Base-by-base conservation (phyloP, 345 rosid genomes). In the Nephelium lappaceum region DNA sequence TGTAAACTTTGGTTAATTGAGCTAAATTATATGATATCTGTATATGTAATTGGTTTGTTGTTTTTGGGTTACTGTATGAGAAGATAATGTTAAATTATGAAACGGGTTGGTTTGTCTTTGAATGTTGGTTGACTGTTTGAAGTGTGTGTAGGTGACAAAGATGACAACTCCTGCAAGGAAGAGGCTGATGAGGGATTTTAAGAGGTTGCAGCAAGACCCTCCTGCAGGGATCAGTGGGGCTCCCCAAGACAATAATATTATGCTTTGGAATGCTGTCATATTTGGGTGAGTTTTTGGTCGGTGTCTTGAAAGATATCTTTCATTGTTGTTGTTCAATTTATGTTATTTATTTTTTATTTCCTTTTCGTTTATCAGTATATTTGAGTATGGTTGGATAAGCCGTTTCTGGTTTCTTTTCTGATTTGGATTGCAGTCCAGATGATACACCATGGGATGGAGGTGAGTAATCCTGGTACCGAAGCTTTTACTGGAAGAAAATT, bases 381-480 rank as follows among this genome's bases (percentile, higher is more conserved):
- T 83, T 78, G 11, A 41, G 14, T 45, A 72, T 70, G 63, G 47
- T 74, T 79, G 76, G 81, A 45, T 78, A 74, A 67, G 63, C 67
- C 42, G 61, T 70, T 76, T 81, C 8, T 79, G 41, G 74, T 82
- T 77, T 77, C 80, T 83, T 66, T 71, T 62, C 23, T 83, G 65
- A 43, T 76, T 79, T 80, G 58, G 65, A 51, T 90, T 84, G 85
- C 89, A 91, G 95, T 53, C 97, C 93, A 73, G 93, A 90, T 74
- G 95, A 90, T 82, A 87, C 92, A 38, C 92, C 95, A 1, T 93
- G 97, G 95, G 97, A 93, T 78, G 95, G 95, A 89, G 97, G 95
- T 93, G 77, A 82, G 87, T 77, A 39, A 74, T 80, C 16, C 63
- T 27, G 73, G 24, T 39, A 67, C 21, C 62, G 8, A 31, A 24